These are phyloP conservation scores for Incumbomyces delicatus DNA, from an alignment of 2,329 filamentous ascomycete genomes.

Conservation along the genomic window DNA sequence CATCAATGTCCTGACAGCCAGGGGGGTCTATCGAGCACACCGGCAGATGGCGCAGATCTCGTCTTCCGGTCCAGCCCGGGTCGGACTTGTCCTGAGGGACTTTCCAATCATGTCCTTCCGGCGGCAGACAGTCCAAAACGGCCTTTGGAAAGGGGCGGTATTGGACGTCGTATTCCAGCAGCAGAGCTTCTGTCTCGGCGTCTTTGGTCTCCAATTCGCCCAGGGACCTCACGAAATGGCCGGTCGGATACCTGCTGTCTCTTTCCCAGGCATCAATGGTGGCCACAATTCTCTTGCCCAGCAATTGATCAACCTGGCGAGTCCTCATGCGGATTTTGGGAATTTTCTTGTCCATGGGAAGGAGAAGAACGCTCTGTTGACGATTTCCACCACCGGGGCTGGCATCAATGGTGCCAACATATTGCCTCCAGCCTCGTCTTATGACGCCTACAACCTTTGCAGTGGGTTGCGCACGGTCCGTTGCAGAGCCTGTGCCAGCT, in stretches of 20 bases:
- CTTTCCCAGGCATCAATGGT: slow-evolving; percentile 94
- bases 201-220: slow-evolving; percentile 93
- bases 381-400: slow-evolving; percentile 74
- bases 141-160: slow-evolving; percentile 95
- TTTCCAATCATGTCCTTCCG: slow-evolving; percentile 87
- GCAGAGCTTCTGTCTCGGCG: slow-evolving; percentile 89
- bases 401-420: slow-evolving; percentile 88
- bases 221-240: slow-evolving; percentile 86
- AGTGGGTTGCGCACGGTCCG: slow-evolving; percentile 78
- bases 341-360: slow-evolving; percentile 96
- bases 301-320: slow-evolving; percentile 74
- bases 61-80: slow-evolving; percentile 74
- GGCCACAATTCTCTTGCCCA: slow-evolving; percentile 85
- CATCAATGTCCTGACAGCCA: slow-evolving; percentile 96
- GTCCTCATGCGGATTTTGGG: slow-evolving; percentile 93
- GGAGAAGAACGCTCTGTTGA: slow-evolving; percentile 86
- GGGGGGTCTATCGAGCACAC: slow-evolving; percentile 97
- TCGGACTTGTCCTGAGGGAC: slow-evolving; percentile 73
- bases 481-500: too few relatives aligned
- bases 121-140: slow-evolving; percentile 83
- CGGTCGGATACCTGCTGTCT: slow-evolving; percentile 82
- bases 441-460: slow-evolving; percentile 84
- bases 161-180: slow-evolving; percentile 94
- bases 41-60: slow-evolving; percentile 73
- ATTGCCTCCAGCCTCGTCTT: slow-evolving; percentile 96